Base-by-base conservation (phyloP, 2,329 filamentous ascomycete species). In the Pleoardoris graminearum region DNA sequence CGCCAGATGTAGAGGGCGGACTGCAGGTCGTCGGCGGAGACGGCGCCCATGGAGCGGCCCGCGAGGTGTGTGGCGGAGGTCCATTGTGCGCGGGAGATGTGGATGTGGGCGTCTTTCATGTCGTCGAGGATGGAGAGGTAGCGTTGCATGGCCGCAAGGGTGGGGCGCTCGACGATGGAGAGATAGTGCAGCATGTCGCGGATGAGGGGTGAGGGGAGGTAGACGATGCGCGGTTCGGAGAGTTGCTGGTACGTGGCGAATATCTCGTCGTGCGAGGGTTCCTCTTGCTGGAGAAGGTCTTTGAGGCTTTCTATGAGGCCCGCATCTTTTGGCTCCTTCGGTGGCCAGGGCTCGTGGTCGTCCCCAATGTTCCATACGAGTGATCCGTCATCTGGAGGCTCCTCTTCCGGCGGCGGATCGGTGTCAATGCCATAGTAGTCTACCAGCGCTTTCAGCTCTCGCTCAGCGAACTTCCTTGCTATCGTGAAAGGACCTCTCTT, bases 61-160 rank as follows among this genome's bases (percentile, higher is more conserved):
- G 89, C 88, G 65, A 95, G 88, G 17, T 88, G 82, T 46, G 97
- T 84, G 32, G 91, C 92, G 33, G 85, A 85, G 55, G 90, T 96
- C 92, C 92, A 99, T 67, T 96, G 85, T 0, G 79, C 75, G 4
- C 75, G 77, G 0, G 79, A 82, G 50, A 97, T 77, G 0, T 86
- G 82, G 38, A 96, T 83, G 1, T 85, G 83, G n/a, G 85, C 82
- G 48, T 80, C 80, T 63, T 90, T 88, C 76, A 95, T 87, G 64
- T 99, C 93, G 57, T 92, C 86, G 16, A 97, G 80, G 21, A 97
- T 77, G 4, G 86, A 85, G 57, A 97, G 87, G 73, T 93, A 97
- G 49, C 90, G 87, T 63, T 89, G 78, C 88, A 91, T 95, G 41
- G 85, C 81, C 7, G 53, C 21, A n/a, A 55, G 60, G 7, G 63